Evolutionary conservation across 1,284 basidiomycete species (phyloP), one percentile per base, ranked within the genome.

Genomic region (Cutaneotrichosporon sp.): DNA sequence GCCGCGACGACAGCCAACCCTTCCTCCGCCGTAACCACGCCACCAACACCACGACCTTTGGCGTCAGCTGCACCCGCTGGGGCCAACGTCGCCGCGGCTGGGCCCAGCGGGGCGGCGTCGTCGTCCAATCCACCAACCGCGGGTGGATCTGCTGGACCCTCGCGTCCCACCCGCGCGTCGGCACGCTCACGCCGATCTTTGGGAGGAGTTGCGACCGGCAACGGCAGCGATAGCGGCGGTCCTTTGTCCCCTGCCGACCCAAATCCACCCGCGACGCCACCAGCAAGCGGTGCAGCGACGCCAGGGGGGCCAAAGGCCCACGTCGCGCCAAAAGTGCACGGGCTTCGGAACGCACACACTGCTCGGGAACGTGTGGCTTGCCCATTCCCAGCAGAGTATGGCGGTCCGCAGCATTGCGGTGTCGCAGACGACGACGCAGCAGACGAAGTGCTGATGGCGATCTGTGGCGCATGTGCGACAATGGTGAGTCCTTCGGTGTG

Each of bases 401-500:
- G 71, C 1, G 71, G 71, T 1, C 61, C 45, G 38, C 66, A 63
- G 2, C 66, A 62, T 30, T 68, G 66, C 49, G 70, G 66, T 12
- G 62, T 72, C 8, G 38, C 49, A 22, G 67, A 70, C 14, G 69
- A 72, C 42, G 73, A 76, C 59, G 67, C 66, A 50, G 56, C 42
- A 36, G 70, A 74, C 59, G 68, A 68, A 34, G 68, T 70, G 20
- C 60, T 73, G 52, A 74, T 75, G 74, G 68, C 68, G 15, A 56
- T 69, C 18, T 67, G 69, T 47, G 63, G 61, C 10, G 67, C 70
- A 18, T 65, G 67, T 34, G 69, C 69, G 10, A 49, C 20, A 12
- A 43, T 67, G 45, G 73, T 75, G 56, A 58, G 71, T 69, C 10
- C 26, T 21, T 10, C 10, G 26, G 18, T 21, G 22, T 34, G 23